Conservation (phyloP, 2,329 filamentous ascomycete species). For the Pseudocercospora eumusae region DNA sequence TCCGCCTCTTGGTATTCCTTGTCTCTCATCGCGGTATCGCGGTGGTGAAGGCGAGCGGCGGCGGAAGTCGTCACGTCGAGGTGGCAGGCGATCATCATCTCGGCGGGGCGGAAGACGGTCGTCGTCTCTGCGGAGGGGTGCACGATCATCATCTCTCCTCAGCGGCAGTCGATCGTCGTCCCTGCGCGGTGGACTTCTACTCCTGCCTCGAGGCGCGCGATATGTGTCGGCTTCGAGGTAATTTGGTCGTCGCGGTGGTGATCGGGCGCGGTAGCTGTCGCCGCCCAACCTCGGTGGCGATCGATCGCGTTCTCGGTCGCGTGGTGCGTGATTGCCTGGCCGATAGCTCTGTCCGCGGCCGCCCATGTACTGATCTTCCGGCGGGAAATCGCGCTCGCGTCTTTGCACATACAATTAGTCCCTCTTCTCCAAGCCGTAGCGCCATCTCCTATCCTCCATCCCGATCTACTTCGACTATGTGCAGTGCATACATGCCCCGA, state of each 20-base stretch:
- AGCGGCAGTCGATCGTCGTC: slow-evolving; percentile 10
- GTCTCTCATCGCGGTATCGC: slow-evolving; percentile 33
- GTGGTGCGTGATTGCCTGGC: slow-evolving; percentile 31
- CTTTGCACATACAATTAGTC: slow-evolving; percentile 21
- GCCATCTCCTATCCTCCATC: background rate
- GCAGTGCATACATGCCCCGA: no score
- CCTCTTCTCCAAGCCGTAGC: background rate
- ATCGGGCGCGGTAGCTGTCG: slow-evolving; percentile 49
- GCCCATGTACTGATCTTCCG: slow-evolving; percentile 39
- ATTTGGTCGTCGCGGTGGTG: slow-evolving; percentile 49
- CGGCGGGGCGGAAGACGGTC: slow-evolving; percentile 30
- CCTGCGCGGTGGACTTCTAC: slow-evolving; percentile 15
- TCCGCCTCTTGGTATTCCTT: slow-evolving; percentile 33
- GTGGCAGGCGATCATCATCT: slow-evolving; percentile 18
- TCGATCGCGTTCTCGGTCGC: slow-evolving; percentile 32
- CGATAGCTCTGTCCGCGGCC: slow-evolving; percentile 44
- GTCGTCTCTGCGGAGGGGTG: slow-evolving; percentile 16
- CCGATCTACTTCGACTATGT: background rate
- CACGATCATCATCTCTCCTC: slow-evolving; percentile 4
- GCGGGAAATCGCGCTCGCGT: slow-evolving; percentile 33
- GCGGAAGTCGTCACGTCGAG: slow-evolving; percentile 33
- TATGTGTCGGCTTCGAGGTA: slow-evolving; percentile 35
- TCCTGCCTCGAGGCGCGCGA: slow-evolving; percentile 32
- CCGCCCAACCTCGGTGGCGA: slow-evolving; percentile 32
- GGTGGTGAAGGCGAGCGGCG: slow-evolving; percentile 38